Evolutionary conservation across 345 rosid genomes (phyloP).

Genomic region (Turritis glabra): DNA sequence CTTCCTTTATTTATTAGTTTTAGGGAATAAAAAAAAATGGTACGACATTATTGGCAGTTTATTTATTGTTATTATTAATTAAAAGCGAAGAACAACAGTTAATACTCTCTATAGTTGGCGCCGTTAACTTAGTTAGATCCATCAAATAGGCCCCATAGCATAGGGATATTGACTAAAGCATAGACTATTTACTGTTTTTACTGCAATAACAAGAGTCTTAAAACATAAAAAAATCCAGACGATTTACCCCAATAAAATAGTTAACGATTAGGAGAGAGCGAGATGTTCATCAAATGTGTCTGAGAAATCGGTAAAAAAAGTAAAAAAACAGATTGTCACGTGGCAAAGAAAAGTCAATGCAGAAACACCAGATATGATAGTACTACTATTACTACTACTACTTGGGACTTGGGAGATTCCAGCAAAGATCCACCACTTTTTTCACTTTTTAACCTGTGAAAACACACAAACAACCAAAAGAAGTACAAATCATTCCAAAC

Average conservation of each 20-base stretch:
- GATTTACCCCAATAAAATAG: constrained; percentile 3
- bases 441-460: not conserved
- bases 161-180: not conserved
- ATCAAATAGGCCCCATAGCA: constrained; percentile 7
- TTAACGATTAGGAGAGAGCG: constrained; percentile 23
- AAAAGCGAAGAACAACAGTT: not conserved
- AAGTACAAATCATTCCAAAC: not conserved
- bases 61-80: not conserved
- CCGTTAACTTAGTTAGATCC: constrained; percentile 29
- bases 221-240: not conserved
- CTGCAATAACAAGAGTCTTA: not conserved
- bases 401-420: constrained; percentile 3
- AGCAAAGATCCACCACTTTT: not conserved
- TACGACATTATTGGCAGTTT: not conserved
- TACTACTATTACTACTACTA: not conserved
- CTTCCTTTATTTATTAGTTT: not conserved
- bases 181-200: not conserved
- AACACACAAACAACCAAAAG: not conserved
- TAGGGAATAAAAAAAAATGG: not conserved
- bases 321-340: not conserved
- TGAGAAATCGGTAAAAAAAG: not conserved
- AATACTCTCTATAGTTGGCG: constrained; percentile 21
- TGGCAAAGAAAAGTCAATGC: constrained; percentile 31
- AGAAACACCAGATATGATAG: constrained; percentile 4
- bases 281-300: constrained; percentile 28